These are phyloP conservation scores for Gloeopeniophorella convolvens DNA, from an alignment of 768 basidiomycete genomes.

Conservation along the genomic window DNA sequence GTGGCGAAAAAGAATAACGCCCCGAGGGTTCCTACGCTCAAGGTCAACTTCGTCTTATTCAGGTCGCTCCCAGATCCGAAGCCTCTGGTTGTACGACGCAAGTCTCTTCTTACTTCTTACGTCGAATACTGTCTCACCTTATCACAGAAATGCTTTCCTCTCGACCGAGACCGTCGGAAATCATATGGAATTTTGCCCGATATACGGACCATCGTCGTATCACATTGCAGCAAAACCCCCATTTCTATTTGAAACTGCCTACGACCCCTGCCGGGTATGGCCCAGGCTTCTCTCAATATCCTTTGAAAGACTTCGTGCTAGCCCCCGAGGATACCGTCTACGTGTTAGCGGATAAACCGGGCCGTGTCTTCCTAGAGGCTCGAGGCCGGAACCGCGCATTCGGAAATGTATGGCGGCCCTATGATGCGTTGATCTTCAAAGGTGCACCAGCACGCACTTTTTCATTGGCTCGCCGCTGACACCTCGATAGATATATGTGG, in stretches of 20 bases:
- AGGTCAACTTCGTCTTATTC: neutral
- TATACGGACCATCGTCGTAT: neutral
- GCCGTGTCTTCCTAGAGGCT: neutral
- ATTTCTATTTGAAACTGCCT: neutral
- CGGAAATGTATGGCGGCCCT: neutral
- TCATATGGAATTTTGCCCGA: conserved; percentile 4
- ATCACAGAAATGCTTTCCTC: neutral
- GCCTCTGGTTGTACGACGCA: neutral
- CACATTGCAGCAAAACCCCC: neutral
- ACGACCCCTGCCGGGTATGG: neutral
- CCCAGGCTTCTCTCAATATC: neutral
- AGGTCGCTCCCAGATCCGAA: neutral
- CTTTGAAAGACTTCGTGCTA: neutral
- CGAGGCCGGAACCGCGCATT: neutral
- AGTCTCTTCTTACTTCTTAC: neutral
- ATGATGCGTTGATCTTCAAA: neutral
- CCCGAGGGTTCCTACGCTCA: neutral
- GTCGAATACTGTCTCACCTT: no score
- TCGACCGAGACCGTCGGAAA: neutral
- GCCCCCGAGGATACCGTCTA: neutral
- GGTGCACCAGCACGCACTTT: neutral
- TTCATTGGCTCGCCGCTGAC: neutral
- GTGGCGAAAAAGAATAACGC: no score
- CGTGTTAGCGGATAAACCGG: neutral
- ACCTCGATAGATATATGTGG: neutral